Conservation (phyloP, 2,329 filamentous ascomycete genomes). For the Blastomyces gilchristii region DNA sequence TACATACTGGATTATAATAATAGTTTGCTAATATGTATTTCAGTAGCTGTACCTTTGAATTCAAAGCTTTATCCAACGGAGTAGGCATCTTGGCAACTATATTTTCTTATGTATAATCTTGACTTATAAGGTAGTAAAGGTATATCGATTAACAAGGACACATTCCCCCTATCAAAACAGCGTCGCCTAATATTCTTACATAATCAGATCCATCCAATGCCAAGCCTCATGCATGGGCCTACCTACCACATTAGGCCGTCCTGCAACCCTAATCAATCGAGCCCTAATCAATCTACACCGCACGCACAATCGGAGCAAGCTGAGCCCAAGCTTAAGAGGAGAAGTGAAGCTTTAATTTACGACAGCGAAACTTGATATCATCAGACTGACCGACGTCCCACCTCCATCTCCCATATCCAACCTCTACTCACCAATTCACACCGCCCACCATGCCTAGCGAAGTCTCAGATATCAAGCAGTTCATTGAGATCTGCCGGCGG, state of each 20-base stretch:
- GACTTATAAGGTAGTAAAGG: not conserved
- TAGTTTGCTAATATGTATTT: not conserved
- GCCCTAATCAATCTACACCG: constrained; percentile 20
- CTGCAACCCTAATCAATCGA: constrained; percentile 1
- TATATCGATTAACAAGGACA: constrained; percentile 6
- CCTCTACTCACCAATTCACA: not conserved
- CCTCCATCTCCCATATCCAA: not conserved
- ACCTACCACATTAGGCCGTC: not conserved
- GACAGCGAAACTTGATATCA: constrained; percentile 14
- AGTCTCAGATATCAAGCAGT: constrained; percentile 98
- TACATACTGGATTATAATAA: constrained; percentile 5
- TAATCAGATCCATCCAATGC: not conserved
- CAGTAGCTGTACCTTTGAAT: constrained; percentile 50
- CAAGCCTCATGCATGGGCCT: not conserved
- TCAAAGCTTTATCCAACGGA: constrained; percentile 56
- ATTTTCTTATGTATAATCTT: not conserved
- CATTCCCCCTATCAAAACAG: not conserved
- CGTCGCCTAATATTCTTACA: not conserved
- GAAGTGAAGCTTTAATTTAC: constrained; percentile 12
- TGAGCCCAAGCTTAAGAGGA: constrained; percentile 9
- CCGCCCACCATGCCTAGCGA: constrained; percentile 89
- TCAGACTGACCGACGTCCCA: not conserved
- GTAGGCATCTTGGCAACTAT: constrained; percentile 50
- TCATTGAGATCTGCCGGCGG: constrained; percentile 99
- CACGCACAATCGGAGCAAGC: constrained; percentile 13